Evolutionary conservation across 495 filamentous ascomycete species (phyloP).

Genomic region (Penicillium steckii): DNA sequence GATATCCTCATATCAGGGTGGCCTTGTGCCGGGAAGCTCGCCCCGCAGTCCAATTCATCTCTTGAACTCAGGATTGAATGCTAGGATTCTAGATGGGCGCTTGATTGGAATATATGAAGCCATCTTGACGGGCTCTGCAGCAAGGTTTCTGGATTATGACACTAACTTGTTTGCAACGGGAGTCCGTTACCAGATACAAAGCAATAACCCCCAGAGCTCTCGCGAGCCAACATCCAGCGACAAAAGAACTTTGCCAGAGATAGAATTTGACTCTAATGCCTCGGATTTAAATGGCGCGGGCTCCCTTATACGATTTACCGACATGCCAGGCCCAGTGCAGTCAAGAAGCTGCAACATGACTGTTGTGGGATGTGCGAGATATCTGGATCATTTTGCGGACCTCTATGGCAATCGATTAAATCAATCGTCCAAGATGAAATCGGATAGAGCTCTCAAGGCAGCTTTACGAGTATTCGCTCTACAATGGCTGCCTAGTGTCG

Average conservation of each 20-base stretch:
- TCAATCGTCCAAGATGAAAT: slow-evolving; percentile 5
- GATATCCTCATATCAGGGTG: not conserved
- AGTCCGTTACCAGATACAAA: slow-evolving; percentile 18
- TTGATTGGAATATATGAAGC: slow-evolving; percentile 18
- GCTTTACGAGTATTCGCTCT: slow-evolving; percentile 19
- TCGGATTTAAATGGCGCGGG: not conserved
- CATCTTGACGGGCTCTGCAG: slow-evolving; percentile 20
- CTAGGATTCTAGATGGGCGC: slow-evolving; percentile 16
- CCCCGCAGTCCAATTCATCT: slow-evolving; percentile 21
- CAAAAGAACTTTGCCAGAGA: no score
- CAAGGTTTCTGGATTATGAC: slow-evolving; percentile 22
- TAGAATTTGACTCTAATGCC: no score
- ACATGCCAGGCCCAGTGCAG: not conserved
- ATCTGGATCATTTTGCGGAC: slow-evolving; percentile 28
- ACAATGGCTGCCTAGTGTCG: slow-evolving; percentile 21
- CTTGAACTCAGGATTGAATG: slow-evolving; percentile 23
- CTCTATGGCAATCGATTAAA: slow-evolving; percentile 25
- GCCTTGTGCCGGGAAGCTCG: slow-evolving; percentile 1
- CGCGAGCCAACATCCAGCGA: not conserved
- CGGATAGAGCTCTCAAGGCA: slow-evolving; percentile 19
- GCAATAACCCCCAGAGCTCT: not conserved
- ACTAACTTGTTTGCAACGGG: slow-evolving; percentile 19
- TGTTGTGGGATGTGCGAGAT: slow-evolving; percentile 18
- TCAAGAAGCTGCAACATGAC: slow-evolving; percentile 3
- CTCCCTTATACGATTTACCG: not conserved